Percentiles rank a stretch among this genome's conserved stretches.
Conservation (phyloP, 2,329 filamentous ascomycete genomes). For the Tolypocladium pustulatum region DNA sequence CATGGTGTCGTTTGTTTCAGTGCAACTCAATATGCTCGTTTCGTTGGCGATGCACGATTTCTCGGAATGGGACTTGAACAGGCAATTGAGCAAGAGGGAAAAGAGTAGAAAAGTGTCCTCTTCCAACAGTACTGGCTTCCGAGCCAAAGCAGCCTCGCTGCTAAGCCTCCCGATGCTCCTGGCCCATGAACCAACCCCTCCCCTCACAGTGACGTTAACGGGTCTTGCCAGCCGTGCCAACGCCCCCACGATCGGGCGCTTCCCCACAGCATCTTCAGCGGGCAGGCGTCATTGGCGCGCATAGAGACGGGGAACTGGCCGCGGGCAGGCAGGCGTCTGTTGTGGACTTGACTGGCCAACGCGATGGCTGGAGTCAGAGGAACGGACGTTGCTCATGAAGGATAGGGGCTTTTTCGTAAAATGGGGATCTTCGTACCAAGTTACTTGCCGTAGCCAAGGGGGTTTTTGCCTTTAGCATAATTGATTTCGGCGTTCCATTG, state of each 20-base stretch:
- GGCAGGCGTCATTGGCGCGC: neutral
- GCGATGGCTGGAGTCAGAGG: neutral
- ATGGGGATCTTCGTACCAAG: no score
- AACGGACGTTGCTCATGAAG: neutral
- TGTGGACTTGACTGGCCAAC: no score
- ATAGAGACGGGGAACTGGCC: no score
- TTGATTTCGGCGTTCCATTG: no score
- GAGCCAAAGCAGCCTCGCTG: neutral
- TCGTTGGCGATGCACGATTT: neutral
- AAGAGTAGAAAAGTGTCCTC: no score
- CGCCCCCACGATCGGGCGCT: neutral
- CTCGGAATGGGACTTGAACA: neutral
- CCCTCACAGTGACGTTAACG: neutral
- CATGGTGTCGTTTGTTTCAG: neutral
- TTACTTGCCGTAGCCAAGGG: no score
- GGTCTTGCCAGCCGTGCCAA: neutral
- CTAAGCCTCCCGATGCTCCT: neutral
- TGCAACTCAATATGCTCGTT: neutral
- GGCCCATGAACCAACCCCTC: neutral
- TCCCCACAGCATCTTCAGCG: neutral
- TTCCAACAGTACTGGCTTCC: neutral
- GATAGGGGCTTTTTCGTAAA: no score
- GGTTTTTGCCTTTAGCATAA: no score
- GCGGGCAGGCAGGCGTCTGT: neutral
- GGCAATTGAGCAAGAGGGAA: neutral